A percentile compares a stretch with the other conserved stretches of the same genome.
Conservation (phyloP, 2,329 filamentous ascomycete genomes). For the Xylariaceae sp. region DNA sequence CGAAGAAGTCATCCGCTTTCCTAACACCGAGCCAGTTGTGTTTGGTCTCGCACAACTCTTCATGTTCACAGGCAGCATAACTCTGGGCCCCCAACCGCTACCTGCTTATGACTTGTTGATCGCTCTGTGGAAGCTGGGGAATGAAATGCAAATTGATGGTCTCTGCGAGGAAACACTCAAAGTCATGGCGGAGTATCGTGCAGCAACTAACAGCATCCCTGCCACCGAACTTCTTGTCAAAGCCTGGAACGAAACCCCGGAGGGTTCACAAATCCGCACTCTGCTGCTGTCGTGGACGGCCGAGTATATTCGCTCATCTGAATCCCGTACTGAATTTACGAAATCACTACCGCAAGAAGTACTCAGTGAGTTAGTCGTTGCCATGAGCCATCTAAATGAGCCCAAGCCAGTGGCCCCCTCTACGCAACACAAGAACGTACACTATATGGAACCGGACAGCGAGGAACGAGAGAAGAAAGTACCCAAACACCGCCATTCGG, state of each 20-base stretch:
- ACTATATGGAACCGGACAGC: conserved; percentile 43
- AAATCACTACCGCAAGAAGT: conserved; percentile 60
- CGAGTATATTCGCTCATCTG: conserved; percentile 58
- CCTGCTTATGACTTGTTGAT: conserved; percentile 54
- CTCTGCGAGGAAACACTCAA: conserved; percentile 55
- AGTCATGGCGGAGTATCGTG: conserved; percentile 54
- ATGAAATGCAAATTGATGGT: conserved; percentile 49
- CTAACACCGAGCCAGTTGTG: conserved; percentile 44
- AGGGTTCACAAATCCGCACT: conserved; percentile 55
- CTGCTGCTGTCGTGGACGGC: conserved; percentile 59
- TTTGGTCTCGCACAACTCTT: conserved; percentile 55
- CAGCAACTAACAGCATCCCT: conserved; percentile 51
- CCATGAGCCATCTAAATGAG: conserved; percentile 54
- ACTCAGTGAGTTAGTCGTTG: conserved; percentile 58
- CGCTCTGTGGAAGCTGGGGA: conserved; percentile 53
- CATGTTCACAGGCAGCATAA: conserved; percentile 49
- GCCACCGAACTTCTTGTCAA: conserved; percentile 55
- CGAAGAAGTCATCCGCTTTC: conserved; percentile 49
- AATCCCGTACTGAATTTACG: conserved; percentile 54
- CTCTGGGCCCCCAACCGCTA: conserved; percentile 37
- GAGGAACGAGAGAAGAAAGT: conserved; percentile 36
- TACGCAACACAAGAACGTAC: conserved; percentile 42
- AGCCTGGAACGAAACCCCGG: conserved; percentile 59
- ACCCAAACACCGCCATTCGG: conserved; percentile 40
- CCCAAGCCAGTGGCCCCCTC: conserved; percentile 32